Conservation (phyloP, 2,329 filamentous ascomycete species). For the Lasiodiplodia sp. region DNA sequence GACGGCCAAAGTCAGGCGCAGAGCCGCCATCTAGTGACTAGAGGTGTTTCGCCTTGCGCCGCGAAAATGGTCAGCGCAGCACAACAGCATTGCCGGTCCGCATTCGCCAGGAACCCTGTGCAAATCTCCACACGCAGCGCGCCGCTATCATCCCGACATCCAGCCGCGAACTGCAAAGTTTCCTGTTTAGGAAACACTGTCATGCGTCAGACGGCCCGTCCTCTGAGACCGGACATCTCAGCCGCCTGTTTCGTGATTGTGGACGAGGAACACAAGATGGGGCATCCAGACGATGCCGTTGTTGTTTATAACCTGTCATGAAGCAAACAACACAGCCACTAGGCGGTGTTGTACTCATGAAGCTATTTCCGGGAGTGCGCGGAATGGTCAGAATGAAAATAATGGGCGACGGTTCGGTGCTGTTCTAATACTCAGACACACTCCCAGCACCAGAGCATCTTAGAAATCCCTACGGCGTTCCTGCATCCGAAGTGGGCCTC, state of each 20-base stretch:
- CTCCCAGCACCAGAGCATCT: not conserved
- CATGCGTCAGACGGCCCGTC: not conserved
- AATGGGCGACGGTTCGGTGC: not conserved
- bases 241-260: not conserved
- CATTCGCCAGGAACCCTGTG: constrained; percentile 16
- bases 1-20: constrained; percentile 6
- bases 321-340: constrained; percentile 15
- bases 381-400: not conserved
- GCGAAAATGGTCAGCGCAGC: constrained; percentile 9
- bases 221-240: not conserved
- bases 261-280: not conserved
- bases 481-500: constrained; percentile 9
- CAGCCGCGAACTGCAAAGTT: constrained; percentile 11
- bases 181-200: constrained; percentile 8
- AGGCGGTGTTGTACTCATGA: not conserved
- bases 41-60: not conserved
- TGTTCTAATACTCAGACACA: not conserved
- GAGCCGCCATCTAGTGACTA: not conserved
- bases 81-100: constrained; percentile 12
- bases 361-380: constrained; percentile 10
- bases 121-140: constrained; percentile 20
- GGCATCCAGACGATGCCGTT: not conserved
- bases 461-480: constrained; percentile 3
- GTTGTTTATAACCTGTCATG: not conserved
- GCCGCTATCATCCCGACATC: not conserved